phyloP scores from a whole-genome alignment of 2,329 filamentous ascomycete genomes.

The Dactylonectria macrodidyma region DNA sequence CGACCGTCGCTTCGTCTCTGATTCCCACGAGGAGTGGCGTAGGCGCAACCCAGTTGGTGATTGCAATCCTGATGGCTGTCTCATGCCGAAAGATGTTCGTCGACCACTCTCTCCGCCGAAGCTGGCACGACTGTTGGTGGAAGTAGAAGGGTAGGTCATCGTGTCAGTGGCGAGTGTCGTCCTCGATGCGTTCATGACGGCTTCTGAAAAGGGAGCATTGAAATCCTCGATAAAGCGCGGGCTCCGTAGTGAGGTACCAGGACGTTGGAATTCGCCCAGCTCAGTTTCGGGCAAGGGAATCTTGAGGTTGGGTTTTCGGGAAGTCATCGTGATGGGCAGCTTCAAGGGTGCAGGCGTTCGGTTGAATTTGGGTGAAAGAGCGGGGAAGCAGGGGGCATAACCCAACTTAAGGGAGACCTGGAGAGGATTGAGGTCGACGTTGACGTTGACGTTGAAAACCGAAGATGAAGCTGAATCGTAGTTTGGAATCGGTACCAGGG shows the following conservation, averaged over 20 bases:
- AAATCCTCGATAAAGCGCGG: constrained; percentile 57
- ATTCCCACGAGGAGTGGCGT: constrained; percentile 48
- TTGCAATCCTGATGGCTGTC: constrained; percentile 4
- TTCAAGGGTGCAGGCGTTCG: constrained; percentile 23
- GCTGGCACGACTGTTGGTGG: constrained; percentile 44
- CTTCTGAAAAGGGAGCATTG: constrained; percentile 56
- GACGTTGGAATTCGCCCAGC: constrained; percentile 39
- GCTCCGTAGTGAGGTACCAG: constrained; percentile 43
- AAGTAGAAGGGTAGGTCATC: constrained; percentile 46
- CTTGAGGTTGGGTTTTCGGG: constrained; percentile 47
- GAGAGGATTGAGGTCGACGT: background rate
- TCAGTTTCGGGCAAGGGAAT: constrained; percentile 46
- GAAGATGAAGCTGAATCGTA: background rate
- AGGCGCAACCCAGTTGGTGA: constrained; percentile 38
- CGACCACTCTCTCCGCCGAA: constrained; percentile 43
- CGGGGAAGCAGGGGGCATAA: background rate
- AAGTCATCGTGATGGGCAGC: constrained; percentile 44
- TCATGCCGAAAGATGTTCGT: constrained; percentile 28
- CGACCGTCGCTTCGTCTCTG: constrained; percentile 47
- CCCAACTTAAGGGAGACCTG: background rate
- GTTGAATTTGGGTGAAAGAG: background rate
- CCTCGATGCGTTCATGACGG: constrained; percentile 51
- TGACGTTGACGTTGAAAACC: background rate
- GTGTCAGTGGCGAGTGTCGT: constrained; percentile 47
- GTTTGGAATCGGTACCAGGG: background rate